These are phyloP conservation scores for Coelastrella sp. DNA, from an alignment of 139 green algal species.

Conservation along the genomic window DNA sequence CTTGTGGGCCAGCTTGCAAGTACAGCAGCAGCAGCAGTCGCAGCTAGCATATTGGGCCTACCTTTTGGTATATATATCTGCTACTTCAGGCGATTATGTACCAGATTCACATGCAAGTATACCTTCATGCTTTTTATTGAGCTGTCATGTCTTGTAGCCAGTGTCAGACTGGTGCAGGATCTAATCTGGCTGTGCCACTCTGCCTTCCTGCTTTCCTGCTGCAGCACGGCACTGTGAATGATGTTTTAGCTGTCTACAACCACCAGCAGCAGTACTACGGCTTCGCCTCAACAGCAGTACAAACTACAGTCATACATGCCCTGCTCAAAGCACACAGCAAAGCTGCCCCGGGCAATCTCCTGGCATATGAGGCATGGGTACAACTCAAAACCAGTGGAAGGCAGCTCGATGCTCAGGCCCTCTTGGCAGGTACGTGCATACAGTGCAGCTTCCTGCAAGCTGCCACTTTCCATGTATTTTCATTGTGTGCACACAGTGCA, in stretches of 20 bases:
- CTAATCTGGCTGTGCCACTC: background rate
- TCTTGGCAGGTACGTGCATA: slow-evolving; percentile 14
- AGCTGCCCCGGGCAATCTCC: background rate
- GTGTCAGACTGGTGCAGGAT: too few relatives aligned
- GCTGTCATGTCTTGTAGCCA: too few relatives aligned
- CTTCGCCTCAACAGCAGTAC: slow-evolving; percentile 34
- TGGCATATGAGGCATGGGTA: slow-evolving; percentile 66
- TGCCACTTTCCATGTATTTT: too few relatives aligned
- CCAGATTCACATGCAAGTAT: too few relatives aligned
- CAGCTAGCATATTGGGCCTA: background rate
- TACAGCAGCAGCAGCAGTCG: background rate
- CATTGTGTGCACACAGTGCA: too few relatives aligned
- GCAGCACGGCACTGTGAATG: slow-evolving; percentile 29
- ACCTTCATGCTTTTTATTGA: too few relatives aligned
- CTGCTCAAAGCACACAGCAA: slow-evolving; percentile 39
- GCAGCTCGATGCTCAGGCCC: slow-evolving; percentile 62
- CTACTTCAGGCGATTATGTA: too few relatives aligned
- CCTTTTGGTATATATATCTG: too few relatives aligned
- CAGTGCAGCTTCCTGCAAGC: too few relatives aligned
- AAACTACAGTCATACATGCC: slow-evolving; percentile 22
- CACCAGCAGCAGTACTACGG: slow-evolving; percentile 33
- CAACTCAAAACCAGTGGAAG: slow-evolving; percentile 54
- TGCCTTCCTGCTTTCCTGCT: background rate
- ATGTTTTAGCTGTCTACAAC: slow-evolving; percentile 19
- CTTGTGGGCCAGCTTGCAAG: background rate